phyloP scores from a whole-genome alignment of 2,329 filamentous ascomycete genomes.

The Cladosporium cucumerinum region DNA sequence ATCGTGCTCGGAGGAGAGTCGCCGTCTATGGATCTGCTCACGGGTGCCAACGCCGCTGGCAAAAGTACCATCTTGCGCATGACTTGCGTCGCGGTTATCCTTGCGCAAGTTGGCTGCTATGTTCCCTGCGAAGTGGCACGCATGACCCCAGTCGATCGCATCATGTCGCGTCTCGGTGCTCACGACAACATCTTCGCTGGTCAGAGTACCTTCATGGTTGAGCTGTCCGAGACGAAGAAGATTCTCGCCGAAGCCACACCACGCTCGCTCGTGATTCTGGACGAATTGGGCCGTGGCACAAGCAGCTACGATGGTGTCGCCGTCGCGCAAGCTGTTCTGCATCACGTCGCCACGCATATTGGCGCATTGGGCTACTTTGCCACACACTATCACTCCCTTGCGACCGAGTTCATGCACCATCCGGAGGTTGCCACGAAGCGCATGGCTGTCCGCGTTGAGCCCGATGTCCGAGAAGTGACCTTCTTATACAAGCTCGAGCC shows the following conservation, averaged over 20 bases:
- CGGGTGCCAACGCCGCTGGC: constrained; percentile 93
- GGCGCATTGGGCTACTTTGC: constrained; percentile 96
- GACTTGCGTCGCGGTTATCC: constrained; percentile 95
- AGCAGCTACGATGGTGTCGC: constrained; percentile 95
- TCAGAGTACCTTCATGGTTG: constrained; percentile 97
- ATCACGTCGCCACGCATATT: constrained; percentile 89
- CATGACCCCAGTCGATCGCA: constrained; percentile 88
- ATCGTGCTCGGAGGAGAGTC: constrained; percentile 77
- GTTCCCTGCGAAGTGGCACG: constrained; percentile 78
- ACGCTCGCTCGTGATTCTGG: constrained; percentile 90
- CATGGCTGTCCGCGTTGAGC: constrained; percentile 94
- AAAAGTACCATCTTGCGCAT: constrained; percentile 96
- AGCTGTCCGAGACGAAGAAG: constrained; percentile 96
- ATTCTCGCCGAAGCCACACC: constrained; percentile 92
- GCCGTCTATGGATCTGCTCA: constrained; percentile 85
- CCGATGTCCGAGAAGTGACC: constrained; percentile 78
- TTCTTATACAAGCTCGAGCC: constrained; percentile 94
- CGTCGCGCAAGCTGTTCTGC: constrained; percentile 93
- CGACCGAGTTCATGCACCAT: constrained; percentile 83
- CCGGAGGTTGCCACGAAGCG: constrained; percentile 81
- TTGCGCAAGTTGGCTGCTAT: constrained; percentile 94
- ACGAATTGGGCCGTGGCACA: constrained; percentile 92
- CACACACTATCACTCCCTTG: constrained; percentile 93
- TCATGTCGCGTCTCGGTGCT: constrained; percentile 96
- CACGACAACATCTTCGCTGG: constrained; percentile 99